Base-by-base conservation (phyloP, 768 basidiomycete genomes). In the Lepiota venenata region DNA sequence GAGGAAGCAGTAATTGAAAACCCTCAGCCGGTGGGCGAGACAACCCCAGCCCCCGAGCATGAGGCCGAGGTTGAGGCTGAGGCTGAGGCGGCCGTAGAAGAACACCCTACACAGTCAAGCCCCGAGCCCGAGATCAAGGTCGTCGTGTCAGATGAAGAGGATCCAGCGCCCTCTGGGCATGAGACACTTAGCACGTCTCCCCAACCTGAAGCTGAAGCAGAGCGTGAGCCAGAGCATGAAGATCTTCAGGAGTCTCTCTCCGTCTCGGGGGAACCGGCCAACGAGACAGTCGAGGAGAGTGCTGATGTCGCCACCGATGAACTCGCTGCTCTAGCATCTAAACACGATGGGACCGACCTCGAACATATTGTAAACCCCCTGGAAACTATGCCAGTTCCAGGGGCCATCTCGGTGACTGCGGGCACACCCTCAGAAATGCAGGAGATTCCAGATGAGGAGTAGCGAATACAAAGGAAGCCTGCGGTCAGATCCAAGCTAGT, bases 301-400 rank as follows among this genome's bases (percentile, higher is more conserved):
- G 18, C 42, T 15, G 50, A 56, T 39, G 20, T 27, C 22, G 35
- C 39, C 39, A 29, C 38, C 16, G 57, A 55, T 29, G 36, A 41
- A n/a, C n/a, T 48, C 0, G 44, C 44, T 10, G 40, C 47, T 45
- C 43, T 43, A 2, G 47, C 47, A 29, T 50, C 53, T 20, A 50
- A 55, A 35, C 46, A 55, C 15, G 53, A 54, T 50, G 74, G 65
- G 14, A 65, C 71, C 50, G 81, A 85, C 27, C 71, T 85, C 27
- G 87, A 83, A 65, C 80, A 81, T 52, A 82, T 88, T 49, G 81
- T 90, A 56, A 82, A 77, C 60, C 74, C 88, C 60, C 80, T 89
- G 11, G 84, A 90, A 68, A 63, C 74, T 1, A 64, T 58, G 27
- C 61, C 71, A 36, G 55, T 69, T 39, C 61, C 69, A 42, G 79